Conservation (phyloP, 495 filamentous ascomycete genomes). For the Bacidia rubella region DNA sequence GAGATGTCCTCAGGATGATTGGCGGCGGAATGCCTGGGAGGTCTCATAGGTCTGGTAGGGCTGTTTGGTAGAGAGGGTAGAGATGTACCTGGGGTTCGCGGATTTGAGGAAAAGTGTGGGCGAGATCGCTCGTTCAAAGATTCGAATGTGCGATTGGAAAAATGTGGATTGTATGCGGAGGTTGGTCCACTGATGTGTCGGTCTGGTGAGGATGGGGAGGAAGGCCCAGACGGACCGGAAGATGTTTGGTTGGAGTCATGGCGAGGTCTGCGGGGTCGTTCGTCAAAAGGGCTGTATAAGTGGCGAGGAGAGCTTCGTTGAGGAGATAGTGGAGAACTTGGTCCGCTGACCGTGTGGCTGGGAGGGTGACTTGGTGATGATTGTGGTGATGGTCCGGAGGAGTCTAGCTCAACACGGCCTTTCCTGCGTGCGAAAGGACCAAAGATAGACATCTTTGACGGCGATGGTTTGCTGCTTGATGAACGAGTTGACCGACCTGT, state of each 20-base stretch:
- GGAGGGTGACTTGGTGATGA: not conserved
- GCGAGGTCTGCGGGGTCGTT: not conserved
- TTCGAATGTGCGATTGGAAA: not conserved
- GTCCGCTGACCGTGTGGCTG: not conserved
- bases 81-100: not conserved
- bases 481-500: not conserved
- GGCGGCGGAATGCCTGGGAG: not conserved
- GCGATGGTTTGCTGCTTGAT: not conserved
- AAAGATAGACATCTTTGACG: not conserved
- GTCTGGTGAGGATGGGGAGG: not conserved
- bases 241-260: not conserved
- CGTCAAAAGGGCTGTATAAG: not conserved
- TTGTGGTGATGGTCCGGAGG: not conserved
- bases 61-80: not conserved
- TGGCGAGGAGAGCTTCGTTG: not conserved
- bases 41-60: not conserved
- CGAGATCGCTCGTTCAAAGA: not conserved
- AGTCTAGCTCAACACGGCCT: not conserved
- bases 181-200: not conserved
- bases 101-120: too few species aligned
- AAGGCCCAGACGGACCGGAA: not conserved
- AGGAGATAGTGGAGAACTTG: not conserved
- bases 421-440: constrained; percentile 1
- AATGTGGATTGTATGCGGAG: not conserved
- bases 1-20: too few species aligned